These are phyloP conservation scores for Kuraishia floccosa DNA, from an alignment of 805 yeast genomes.

Conservation along the genomic window DNA sequence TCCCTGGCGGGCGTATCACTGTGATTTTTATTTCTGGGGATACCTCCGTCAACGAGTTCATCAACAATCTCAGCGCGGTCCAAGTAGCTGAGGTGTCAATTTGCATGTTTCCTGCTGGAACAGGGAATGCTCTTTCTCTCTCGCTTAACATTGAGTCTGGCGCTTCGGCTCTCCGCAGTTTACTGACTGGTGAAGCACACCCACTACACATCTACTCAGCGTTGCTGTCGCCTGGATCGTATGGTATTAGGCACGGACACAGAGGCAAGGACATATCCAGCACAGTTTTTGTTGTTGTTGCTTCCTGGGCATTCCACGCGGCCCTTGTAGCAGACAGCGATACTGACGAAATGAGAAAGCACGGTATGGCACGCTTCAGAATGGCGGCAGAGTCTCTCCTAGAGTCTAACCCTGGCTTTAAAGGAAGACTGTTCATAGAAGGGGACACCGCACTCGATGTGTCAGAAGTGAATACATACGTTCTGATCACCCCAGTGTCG, in stretches of 20 bases:
- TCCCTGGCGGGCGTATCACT: conserved; percentile 21
- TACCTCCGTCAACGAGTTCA: conserved; percentile 68
- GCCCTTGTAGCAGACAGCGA: conserved; percentile 75
- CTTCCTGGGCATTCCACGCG: conserved; percentile 84
- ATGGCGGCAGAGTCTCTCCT: conserved; percentile 55
- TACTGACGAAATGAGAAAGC: conserved; percentile 47
- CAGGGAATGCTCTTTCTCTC: conserved; percentile 74
- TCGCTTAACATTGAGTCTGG: too few species aligned
- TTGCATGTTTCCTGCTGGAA: conserved; percentile 59
- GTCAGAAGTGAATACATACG: too few species aligned
- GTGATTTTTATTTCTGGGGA: conserved; percentile 74
- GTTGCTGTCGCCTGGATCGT: too few species aligned
- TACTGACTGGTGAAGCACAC: too few species aligned
- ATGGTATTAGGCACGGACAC: too few species aligned
- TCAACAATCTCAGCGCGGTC: conserved; percentile 32
- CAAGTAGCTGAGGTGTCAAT: conserved; percentile 9
- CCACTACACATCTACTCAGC: too few species aligned
- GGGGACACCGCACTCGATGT: too few species aligned
- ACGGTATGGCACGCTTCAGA: conserved; percentile 58
- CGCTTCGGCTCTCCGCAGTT: too few species aligned
- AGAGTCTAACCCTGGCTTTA: conserved; percentile 35
- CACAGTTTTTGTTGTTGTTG: conserved; percentile 58
- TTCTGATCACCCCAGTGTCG: conserved; percentile 42
- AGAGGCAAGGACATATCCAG: too few species aligned
- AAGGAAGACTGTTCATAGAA: too few species aligned